Evolutionary conservation across 2,329 filamentous ascomycete species (phyloP), one percentile per base, ranked within the genome.

Genomic region (Talaromyces funiculosus): DNA sequence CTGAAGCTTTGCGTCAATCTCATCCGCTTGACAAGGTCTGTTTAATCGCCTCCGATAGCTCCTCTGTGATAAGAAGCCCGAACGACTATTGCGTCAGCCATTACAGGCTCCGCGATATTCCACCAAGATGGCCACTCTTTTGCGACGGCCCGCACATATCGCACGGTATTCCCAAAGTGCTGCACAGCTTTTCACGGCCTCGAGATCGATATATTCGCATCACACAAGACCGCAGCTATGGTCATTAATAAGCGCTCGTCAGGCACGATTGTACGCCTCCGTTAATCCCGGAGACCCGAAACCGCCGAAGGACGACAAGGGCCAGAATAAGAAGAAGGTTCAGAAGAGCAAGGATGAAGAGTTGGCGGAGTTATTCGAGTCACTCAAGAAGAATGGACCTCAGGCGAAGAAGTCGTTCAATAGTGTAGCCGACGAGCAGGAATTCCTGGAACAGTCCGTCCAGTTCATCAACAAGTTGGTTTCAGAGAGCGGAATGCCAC

Each of bases 111-210:
- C 69, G 71, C 70, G 69, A 70, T 63, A 65, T 65, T 62, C 64
- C 66, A 69, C 51, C 38, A 43, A 79, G 73, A 89, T 89, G 87
- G 86, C 85, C 73, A 84, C 84, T 69, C 79, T 87, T 69, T 77
- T 89, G 67, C 84, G 86, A 73, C 84, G 85, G 74, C 82, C 86
- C 73, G 84, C 84, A 78, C 83, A 84, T 73, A 77, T 89, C 72
- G 84, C 84, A 76, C 82, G 83, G 73, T 80, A 85, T 70, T 83
- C 84, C 62, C 82, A 82, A 73, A 77, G 82, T 66, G 81, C 81
- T 66, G 77, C 82, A 69, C 80, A 81, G 70, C 76, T 78, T 68
- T 75, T 81, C 63, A 74, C 82, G 59, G 79, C 80, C 69, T 75
- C 79, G 64, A 77, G 78, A 76, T 70, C 77, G 71, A 66, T 71